Base-by-base conservation (phyloP, 2,329 filamentous ascomycete genomes). In the Diaporthe citri region DNA sequence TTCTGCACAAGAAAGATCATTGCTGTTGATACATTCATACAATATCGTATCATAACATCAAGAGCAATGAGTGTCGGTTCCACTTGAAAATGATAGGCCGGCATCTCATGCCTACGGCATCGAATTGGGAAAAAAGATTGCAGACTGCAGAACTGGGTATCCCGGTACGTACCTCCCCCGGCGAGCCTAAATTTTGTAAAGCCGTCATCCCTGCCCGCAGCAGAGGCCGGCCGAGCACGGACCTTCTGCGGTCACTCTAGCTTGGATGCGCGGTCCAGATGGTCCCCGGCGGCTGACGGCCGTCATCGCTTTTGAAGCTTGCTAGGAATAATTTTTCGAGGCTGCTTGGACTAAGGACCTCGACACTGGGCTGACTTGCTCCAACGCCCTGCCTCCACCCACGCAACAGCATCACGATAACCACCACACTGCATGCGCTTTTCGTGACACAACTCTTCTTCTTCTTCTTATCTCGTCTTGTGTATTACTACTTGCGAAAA, bases 401-500 rank as follows among this genome's bases (percentile, higher is more conserved):
- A 28, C 36, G 43, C 43, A 62, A 59, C 69, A 31, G 39, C 34
- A 59, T 57, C 60, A 22, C 71, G 9, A 56, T 28, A 28, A 31
- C n/a, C 64, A 17, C 34, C 48, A 36, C 48, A 69, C n/a, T 66
- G 55, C 46, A 36, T 72, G 55, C 56, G n/a, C 55, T 25, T 43
- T 25, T 43, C 41, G 12, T 60, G 36, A 66, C 36, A 55, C 62
- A 66, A 13, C 31, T 12, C n/a, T 34, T 28, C 48, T 67, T 57
- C 10, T 57, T 34, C 72, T 41, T 66, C 72, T 72, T 72, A 22
- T 46, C 71, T 66, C 60, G 28, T 62, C 48, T 75, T 60, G 66
- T 57, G 62, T 69, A 69, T 69, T 69, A 55, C 34, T 69, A 25
- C 34, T 39, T 55, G 34, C 75, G 79, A 84, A 76, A 76, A 91